Base-by-base conservation (phyloP, 2,329 filamentous ascomycete species). In the Blastomyces percursus region DNA sequence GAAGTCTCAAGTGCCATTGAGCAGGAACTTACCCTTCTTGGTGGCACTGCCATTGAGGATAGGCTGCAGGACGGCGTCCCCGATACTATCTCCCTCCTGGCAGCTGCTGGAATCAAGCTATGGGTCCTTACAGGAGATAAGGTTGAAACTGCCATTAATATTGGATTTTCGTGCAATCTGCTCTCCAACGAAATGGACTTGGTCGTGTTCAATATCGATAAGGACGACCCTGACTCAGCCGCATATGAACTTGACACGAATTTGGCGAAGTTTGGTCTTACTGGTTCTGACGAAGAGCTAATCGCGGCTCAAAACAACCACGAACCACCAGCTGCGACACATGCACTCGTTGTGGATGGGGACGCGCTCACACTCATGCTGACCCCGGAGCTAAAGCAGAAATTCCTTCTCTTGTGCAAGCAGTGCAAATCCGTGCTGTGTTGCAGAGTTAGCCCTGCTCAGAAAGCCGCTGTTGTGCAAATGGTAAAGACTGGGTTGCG, bases 41-140 rank as follows among this genome's bases (percentile, higher is more conserved):
- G 94, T 65, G 94, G 94, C 55, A 99, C 94, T 21, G 94, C 94
- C 51, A 99, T 99, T 68, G 94, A 99, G 76, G 94, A 99, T 80
- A 86, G 92, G 69, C 82, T 99, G 35, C 94, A 99, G 76, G 94
- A 99, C 69, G 94, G 93, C 64, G 94, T 99, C 3, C 94, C 94
- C 7, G 94, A 97, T 72, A 93, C 94, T 0, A 99, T 99, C 69
- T 89, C 88, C 59, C 79, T 99, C 54, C 85, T 99, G 60, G 93
- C 88, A 38, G 86, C 91, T 71, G 94, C 94, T 61, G 95, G 95
- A 73, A 96, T 99, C 76, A 99, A 99, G 77, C 84, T 99, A 8
- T 99, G 94, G 94, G 94, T 99, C 61, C 79, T 99, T 67, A 99
- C 94, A 19, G 94, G 95, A 66, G 94, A 99, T 81, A 99, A 97